These are phyloP conservation scores for Hanseniaspora lachancei DNA, from an alignment of 805 yeast genomes.

Conservation along the genomic window DNA sequence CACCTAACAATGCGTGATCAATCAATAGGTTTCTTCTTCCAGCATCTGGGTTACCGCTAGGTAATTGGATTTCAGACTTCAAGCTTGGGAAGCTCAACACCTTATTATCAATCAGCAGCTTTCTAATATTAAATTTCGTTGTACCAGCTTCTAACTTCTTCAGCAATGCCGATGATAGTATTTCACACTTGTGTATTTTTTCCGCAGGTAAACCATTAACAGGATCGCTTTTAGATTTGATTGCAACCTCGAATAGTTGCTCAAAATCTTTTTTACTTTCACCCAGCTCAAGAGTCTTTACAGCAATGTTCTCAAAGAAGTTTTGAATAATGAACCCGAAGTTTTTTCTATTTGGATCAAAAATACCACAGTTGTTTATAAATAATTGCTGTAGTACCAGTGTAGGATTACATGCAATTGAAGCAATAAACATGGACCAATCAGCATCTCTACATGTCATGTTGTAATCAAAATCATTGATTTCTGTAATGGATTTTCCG, in stretches of 20 bases:
- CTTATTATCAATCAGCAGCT: not conserved
- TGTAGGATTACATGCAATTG: constrained; percentile 57
- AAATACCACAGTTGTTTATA: constrained; percentile 56
- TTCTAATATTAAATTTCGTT: constrained; percentile 8
- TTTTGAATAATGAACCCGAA: constrained; percentile 29
- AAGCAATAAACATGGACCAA: constrained; percentile 69
- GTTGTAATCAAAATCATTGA: constrained; percentile 10
- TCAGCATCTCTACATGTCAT: constrained; percentile 40
- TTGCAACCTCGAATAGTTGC: not conserved
- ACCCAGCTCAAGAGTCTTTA: constrained; percentile 53
- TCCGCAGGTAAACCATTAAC: not conserved
- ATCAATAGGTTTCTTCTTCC: constrained; percentile 9
- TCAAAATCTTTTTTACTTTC: constrained; percentile 40
- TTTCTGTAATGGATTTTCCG: not conserved
- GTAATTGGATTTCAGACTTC: not conserved
- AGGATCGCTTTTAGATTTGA: constrained; percentile 8
- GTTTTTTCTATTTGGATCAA: not conserved
- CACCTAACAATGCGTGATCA: constrained; percentile 7
- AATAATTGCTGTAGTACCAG: constrained; percentile 23
- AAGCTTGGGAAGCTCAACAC: not conserved
- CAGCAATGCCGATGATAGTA: not conserved
- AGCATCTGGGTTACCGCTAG: not conserved
- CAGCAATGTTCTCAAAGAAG: constrained; percentile 49
- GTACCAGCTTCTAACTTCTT: not conserved
- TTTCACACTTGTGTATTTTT: constrained; percentile 1